Base-by-base conservation (phyloP, 345 rosid genomes). In the Salix suchowensis region DNA sequence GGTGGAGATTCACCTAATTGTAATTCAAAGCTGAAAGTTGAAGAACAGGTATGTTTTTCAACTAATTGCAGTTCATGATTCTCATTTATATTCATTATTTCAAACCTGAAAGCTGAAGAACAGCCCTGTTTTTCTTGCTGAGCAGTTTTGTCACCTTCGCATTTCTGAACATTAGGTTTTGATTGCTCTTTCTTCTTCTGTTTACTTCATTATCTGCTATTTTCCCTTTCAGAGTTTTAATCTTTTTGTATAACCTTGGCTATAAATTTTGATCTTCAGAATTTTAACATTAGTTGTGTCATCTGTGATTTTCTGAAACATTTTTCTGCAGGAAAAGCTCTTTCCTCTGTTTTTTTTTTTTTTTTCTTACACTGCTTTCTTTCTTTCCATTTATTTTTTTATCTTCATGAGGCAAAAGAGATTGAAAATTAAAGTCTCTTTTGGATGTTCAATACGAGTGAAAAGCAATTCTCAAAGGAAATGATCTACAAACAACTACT, bases 1-100 rank as follows among this genome's bases (percentile, higher is more conserved):
- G 82, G 69, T 67, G 86, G 74, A 76, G 94, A 89, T 42, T 86
- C 94, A 23, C 83, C 92, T 15, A 80, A 75, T 75, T 83, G 77
- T 36, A 77, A 65, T 71, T 72, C 83, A 39, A 87, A 73, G 34
- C 16, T 82, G 65, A 83, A 82, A 82, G 68, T 79, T 76, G 84
- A 86, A 69, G 85, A 82, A 72, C 80, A 88, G 93, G 97, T 88
- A 85, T 44, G 78, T 58, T 58, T 24, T 58, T 11, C 28, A n/a
- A 58, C 11, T 23, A 23, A 9, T 58, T 7, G 23, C 62, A 58
- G 13, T 0, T n/a, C 62, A 58, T 7, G 4, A 58, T 9, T 11
- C 14, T 58, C 62, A 58, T n/a, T 55, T n/a, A n/a, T n/a, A n/a
- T 55, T 58, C 23, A 58, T 26, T 23, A n/a, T 24, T 58, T 58